Evolutionary conservation across 1,284 basidiomycete genomes (phyloP), one percentile per base, ranked within the genome.

Genomic region (Puccinia polysora): DNA sequence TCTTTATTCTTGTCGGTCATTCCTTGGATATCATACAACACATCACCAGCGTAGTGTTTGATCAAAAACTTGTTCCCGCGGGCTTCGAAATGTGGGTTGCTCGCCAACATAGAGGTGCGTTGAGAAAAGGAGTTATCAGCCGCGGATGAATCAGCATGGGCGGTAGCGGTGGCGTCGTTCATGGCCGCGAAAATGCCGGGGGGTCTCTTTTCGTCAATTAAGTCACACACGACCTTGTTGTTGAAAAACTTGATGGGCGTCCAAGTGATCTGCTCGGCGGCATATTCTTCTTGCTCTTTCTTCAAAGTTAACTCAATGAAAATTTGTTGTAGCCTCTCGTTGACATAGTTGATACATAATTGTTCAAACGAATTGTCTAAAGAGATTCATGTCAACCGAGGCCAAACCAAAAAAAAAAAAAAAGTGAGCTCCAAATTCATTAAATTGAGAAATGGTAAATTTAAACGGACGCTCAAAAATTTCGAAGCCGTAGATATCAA

Each of bases 1-100:
- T 99, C 96, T 84, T 98, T 98, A 84, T 99, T 99, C 86, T 98
- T 99, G 82, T 99, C 96, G 18, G 96, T 98, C 96, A 98, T 98
- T 8, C 96, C 96, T 15, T 88, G 80, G 7, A 98, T 87, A 75
- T 93, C 96, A 83, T 99, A 99, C 86, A 94, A 90, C 76, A 99
- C 96, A 79, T 98, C 96, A 76, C 96, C 96, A 32, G 95, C 95
- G 78, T 97, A 97, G 80, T 97, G 93, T 78, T 87, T 89, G 75
- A 96, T 89, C 74, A 95, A 80, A 82, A 95, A 95, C 78, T 95
- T 90, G 28, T 87, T 81, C 25, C 91, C 91, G 63, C 92, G 88
- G n/a, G 90, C 83, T 78, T 97, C 93, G 78, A 95, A 97, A 80
- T 97, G 92, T 15, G 88, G 84, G 81, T 92, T 95, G 20, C 78